Conservation (phyloP, 2,329 filamentous ascomycete genomes). For the Cytospora piceae region DNA sequence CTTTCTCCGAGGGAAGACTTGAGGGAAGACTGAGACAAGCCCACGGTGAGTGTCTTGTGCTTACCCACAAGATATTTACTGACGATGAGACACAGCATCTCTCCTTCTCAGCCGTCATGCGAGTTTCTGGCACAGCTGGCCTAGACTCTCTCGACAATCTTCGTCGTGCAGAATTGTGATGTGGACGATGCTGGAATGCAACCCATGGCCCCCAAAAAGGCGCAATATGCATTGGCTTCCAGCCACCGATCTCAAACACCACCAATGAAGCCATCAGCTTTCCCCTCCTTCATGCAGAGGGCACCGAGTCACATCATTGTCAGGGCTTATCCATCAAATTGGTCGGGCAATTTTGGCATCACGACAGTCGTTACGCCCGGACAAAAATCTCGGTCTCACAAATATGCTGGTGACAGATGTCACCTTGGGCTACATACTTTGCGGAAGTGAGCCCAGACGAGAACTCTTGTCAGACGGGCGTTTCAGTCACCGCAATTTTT, state of each 20-base stretch:
- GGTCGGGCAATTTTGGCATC: background rate
- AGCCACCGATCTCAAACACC: background rate
- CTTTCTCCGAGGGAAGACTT: background rate
- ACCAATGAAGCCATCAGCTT: background rate
- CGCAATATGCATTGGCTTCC: background rate
- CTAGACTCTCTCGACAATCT: background rate
- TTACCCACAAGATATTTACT: background rate
- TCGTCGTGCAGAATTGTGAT: background rate
- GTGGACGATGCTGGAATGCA: background rate
- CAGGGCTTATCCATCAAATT: background rate
- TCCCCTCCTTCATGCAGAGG: background rate
- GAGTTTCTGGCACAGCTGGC: background rate
- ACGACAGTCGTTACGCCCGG: background rate
- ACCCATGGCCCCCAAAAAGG: background rate
- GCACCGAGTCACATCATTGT: background rate
- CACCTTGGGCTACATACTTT: no score
- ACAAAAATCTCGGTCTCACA: background rate
- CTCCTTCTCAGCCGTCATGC: background rate
- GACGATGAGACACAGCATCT: background rate
- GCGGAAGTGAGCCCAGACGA: background rate
- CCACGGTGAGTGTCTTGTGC: background rate
- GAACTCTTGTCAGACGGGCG: background rate
- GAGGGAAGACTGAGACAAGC: background rate
- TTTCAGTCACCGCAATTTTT: slow-evolving; percentile 55
- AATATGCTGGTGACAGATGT: background rate